Base-by-base conservation (phyloP, 164 flowering plant species). In the Santalum album region DNA sequence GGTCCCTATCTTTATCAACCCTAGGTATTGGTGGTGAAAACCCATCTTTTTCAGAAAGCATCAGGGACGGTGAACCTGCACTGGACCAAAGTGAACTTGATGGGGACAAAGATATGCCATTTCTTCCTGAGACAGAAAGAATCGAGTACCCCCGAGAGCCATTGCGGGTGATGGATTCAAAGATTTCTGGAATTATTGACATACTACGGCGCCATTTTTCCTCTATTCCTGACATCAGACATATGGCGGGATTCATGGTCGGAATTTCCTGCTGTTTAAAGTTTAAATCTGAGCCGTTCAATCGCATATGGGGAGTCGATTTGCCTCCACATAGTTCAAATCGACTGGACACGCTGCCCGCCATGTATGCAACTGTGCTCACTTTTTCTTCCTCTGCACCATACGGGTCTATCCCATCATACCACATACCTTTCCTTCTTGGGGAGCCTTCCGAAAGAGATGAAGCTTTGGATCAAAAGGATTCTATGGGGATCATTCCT, bases 81-180 rank as follows among this genome's bases (percentile, higher is more conserved):
- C 48, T 49, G 19, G 76, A 65, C 56, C 75, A 78, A 51, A 52
- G 12, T 19, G 83, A 76, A 25, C 51, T 38, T 26, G 81, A 66
- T 11, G 43, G 26, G 25, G 50, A 53, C 66, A 53, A 63, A 42
- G 66, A 63, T 58, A 49, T 29, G 16, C 69, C 57, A 35, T 40
- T 44, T 42, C 25, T 59, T n/a, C 23, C 70, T 21, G 73, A 72
- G 55, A 51, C 55, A 19, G 75, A 67, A 38, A 62, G 57, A 50
- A 63, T 63, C 48, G 45, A 58, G 56, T 60, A 48, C 10, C 72
- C 65, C 0, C 70, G 56, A 54, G 82, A 75, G 55, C 95, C 91
- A 34, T 59, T 89, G 54, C 82, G 88, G 39, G 92, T 92, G 25
- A 87, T 81, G 84, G 97, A 89, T 72, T 70, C 97, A 36, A 85